These are phyloP conservation scores for Myxozyma mucilagina DNA, from an alignment of 805 yeast genomes.

Conservation along the genomic window DNA sequence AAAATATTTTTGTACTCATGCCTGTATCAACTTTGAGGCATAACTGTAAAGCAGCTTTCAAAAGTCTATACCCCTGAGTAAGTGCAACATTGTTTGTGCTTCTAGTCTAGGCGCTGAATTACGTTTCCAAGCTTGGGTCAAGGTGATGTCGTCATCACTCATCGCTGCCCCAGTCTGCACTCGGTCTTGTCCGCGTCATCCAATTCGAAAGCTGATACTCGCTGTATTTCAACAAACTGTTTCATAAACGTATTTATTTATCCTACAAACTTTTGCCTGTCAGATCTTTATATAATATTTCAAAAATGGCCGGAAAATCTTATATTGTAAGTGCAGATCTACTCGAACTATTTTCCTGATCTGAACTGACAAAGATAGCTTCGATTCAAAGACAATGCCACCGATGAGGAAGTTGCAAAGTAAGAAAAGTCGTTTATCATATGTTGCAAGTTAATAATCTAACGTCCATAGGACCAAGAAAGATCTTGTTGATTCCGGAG, in stretches of 20 bases:
- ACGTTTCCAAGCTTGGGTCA: neutral
- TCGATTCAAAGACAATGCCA: constrained; percentile 30
- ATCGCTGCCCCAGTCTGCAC: neutral
- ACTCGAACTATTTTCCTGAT: neutral
- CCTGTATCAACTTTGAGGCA: no score
- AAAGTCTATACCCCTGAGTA: neutral
- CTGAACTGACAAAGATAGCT: constrained; percentile 6
- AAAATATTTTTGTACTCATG: no score
- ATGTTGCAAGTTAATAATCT: neutral
- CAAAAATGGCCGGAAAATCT: constrained; percentile 9
- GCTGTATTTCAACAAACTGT: neutral
- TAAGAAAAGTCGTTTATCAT: neutral
- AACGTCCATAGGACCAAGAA: constrained; percentile 21
- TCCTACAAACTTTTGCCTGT: neutral
- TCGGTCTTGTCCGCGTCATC: constrained; percentile 4
- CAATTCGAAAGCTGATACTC: neutral
- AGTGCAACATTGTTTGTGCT: neutral
- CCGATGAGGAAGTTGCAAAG: constrained; percentile 30
- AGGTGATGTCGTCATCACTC: constrained; percentile 11
- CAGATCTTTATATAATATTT: neutral
- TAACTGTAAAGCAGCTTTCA: no score
- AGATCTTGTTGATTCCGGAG: constrained; percentile 30
- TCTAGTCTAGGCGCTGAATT: neutral
- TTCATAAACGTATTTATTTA: neutral
- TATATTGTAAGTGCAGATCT: constrained; percentile 21